Evolutionary conservation across 345 rosid species (phyloP), one percentile per base, ranked within the genome.

Genomic region (Ceriops tagal): DNA sequence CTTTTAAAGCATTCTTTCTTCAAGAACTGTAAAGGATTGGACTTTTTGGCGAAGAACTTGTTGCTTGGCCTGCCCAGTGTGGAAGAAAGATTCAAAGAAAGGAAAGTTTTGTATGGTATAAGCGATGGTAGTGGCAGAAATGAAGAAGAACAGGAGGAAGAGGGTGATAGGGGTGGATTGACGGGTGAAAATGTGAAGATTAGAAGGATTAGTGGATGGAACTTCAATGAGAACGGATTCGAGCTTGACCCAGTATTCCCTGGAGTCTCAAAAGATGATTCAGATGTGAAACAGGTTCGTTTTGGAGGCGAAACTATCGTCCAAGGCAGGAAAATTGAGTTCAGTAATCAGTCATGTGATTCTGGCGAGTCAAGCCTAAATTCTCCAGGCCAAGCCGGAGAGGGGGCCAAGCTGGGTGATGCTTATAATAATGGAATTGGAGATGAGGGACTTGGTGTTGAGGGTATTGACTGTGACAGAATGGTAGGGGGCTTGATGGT

Each of bases 201-300:
- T 20, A 86, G 98, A 65, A 91, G 98, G 75, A 88, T 91, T 43
- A 88, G 98, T 51, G 97, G 95, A 13, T 91, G 98, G 98, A 91
- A 89, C 35, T 93, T 91, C 77, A 81, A 88, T 16, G 89, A 88
- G 77, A 88, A 88, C 9, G 92, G 76, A 3, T 86, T 91, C 34
- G 77, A 91, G 66, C 85, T 91, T 20, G 89, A 89, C 66, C 97
- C 95, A 19, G 84, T 91, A 32, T 93, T 87, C 73, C 93, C 92
- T 4, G 28, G 53, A 1, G 87, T 77, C 57, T 10, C 59, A 26
- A 61, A 3, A 13, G 59, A 63, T 0, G 78, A 79, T 47, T 27
- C 69, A 8, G 9, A 65, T 4, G 68, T 60, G 32, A 78, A 72
- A 32, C 79, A 74, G 46, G 82, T 70, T 16, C 74, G 83, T 5